phyloP scores from a whole-genome alignment of 2,329 filamentous ascomycete genomes.

The Nannizziopsis barbatae region DNA sequence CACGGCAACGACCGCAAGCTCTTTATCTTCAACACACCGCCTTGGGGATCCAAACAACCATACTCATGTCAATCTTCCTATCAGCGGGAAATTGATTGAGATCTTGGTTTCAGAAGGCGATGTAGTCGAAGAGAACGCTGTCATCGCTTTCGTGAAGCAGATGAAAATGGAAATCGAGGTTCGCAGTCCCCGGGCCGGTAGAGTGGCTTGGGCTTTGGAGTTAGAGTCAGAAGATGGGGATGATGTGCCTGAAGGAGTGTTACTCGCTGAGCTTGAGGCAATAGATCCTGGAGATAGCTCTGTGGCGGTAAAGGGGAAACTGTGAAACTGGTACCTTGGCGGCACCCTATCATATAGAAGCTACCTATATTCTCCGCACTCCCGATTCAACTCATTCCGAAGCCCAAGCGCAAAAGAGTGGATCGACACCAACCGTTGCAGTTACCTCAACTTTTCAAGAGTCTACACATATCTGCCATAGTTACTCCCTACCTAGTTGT shows the following conservation, averaged over 20 bases:
- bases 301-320: slow-evolving; percentile 23
- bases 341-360: no score
- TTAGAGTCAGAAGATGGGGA: slow-evolving; percentile 40
- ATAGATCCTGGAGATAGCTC: slow-evolving; percentile 7
- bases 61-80: slow-evolving; percentile 45
- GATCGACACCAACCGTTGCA: no score
- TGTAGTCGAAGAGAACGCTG: slow-evolving; percentile 39
- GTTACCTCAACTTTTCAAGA: no score
- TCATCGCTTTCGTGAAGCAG: slow-evolving; percentile 50
- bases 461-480: no score
- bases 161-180: slow-evolving; percentile 63
- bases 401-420: no score
- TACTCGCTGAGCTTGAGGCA: slow-evolving; percentile 41
- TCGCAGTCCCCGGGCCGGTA: slow-evolving; percentile 39
- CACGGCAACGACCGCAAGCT: slow-evolving; percentile 37
- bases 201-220: slow-evolving; percentile 42
- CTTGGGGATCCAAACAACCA: slow-evolving; percentile 42
- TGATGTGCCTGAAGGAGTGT: slow-evolving; percentile 46
- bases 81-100: slow-evolving; percentile 50
- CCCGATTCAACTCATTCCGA: no score
- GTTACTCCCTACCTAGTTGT: no score
- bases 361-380: no score
- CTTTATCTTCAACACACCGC: slow-evolving; percentile 35
- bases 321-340: slow-evolving; percentile 15
- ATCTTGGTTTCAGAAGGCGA: slow-evolving; percentile 46